Evolutionary conservation across 2,329 filamentous ascomycete species (phyloP), one percentile per base, ranked within the genome.

Genomic region (Lecanicillium sp.): DNA sequence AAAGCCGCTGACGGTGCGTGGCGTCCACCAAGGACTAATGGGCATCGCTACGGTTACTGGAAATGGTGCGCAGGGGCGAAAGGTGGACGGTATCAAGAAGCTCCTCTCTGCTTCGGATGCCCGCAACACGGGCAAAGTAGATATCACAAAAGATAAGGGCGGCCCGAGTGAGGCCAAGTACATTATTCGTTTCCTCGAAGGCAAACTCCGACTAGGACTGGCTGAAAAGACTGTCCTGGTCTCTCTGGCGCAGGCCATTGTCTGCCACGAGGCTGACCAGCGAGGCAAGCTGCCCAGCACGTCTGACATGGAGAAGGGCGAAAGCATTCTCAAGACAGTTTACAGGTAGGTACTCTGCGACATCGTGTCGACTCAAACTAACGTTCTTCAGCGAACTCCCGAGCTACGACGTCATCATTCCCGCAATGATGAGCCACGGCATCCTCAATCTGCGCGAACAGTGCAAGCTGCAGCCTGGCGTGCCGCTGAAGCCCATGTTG

Each of bases 401-500:
- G 1, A 93, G 89, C 57, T 98, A 96, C 71, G 89, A 97, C 67
- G 83, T 91, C 26, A 94, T 98, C 52, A 84, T 98, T 48, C 93
- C 93, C 1, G 85, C 87, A 2, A 87, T 97, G 74, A 72, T 96
- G 21, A 74, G 93, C 58, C 79, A 93, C 58, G 93, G 93, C 15
- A 87, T 98, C 53, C 80, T 85, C 70, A 83, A 90, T 30, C 70
- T 98, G 11, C 79, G 81, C 44, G 85, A 95, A 9, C 81, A 85
- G 49, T 96, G 93, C 77, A 94, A 94, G 65, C 77, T 98, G 37
- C 87, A 89, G 56, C 91, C 93, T 0, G 93, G 93, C 54, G 87
- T 98, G 14, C 93, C 93, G 1, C 74, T 98, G 50, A 98, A 98
- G 67, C 93, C 93, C 58, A 98, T 98, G 93, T 77, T 98, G 71